Base-by-base conservation (phyloP, 1,284 basidiomycete species). In the Takashimella koratensis region DNA sequence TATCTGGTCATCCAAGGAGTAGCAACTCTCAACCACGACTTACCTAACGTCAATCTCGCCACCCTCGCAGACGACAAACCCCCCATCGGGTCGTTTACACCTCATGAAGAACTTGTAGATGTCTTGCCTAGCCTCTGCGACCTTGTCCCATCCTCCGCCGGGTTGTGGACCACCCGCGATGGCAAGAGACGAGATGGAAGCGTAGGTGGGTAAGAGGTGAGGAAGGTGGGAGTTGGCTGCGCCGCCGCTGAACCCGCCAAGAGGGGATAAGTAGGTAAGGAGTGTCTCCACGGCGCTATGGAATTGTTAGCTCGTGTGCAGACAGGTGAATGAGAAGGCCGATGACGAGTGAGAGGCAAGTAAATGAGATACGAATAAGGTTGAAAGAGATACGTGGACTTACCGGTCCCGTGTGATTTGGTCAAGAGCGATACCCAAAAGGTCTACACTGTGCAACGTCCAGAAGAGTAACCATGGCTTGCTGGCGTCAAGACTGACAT, bases 41-140 rank as follows among this genome's bases (percentile, higher is more conserved):
- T 62, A 88, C 87, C 90, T 83, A 23, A 97, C 90, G 66, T 99
- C 96, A 10, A 98, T 87, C 74, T 99, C 95, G 24, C 87, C 91
- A 43, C 90, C 83, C 47, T 84, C 80, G 21, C 91, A 84, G 13
- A 98, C 95, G 23, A 90, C 81, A 73, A 98, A 98, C 0, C 92
- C 94, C 0, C 96, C 96, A 70, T 98, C 93, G 1, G 86, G 83
- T 63, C 92, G 88, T 73, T 99, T 99, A 57, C 98, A 78, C 1
- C 88, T 86, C 83, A 95, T 83, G 76, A 98, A 93, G 78, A 94
- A 98, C 3, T 82, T 74, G 73, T 96, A 95, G 68, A 96, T 81
- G 56, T 83, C 82, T 49, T 71, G 86, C 82, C 90, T 80, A 10
- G 59, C 56, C n/a, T 54, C 54, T 65, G 91, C 81, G 45, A 93